Evolutionary conservation across 176 grass and related monocot genomes (phyloP).

Genomic region (Bromus sterilis): DNA sequence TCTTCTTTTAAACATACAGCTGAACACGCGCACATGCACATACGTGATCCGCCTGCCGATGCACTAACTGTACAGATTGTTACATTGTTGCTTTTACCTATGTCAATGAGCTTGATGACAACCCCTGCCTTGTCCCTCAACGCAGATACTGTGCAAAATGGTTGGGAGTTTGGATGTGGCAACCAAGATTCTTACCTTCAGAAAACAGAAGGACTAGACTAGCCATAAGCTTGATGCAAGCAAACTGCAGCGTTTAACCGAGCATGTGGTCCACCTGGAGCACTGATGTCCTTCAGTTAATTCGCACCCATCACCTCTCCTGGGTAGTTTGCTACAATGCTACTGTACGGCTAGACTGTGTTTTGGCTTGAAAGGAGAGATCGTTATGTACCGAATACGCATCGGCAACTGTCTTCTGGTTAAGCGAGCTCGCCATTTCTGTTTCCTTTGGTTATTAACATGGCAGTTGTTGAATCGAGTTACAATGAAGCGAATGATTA

Average conservation of each 20-base stretch:
- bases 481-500: background rate
- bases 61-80: background rate
- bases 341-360: background rate
- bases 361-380: background rate
- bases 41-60: too few relatives aligned
- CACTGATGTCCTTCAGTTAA: slow-evolving; percentile 26
- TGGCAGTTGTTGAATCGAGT: background rate
- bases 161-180: slow-evolving; percentile 76
- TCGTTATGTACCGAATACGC: background rate
- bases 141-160: slow-evolving; percentile 51
- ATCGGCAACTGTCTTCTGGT: background rate
- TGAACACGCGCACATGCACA: too few relatives aligned
- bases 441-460: background rate
- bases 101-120: background rate
- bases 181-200: slow-evolving; percentile 63
- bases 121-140: background rate
- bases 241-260: slow-evolving; percentile 85
- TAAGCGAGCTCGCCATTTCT: background rate
- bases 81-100: background rate
- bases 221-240: slow-evolving; percentile 70
- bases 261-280: slow-evolving; percentile 89
- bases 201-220: slow-evolving; percentile 47
- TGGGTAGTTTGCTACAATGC: background rate
- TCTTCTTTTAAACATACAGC: too few relatives aligned
- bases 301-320: too few relatives aligned